Evolutionary conservation across 768 basidiomycete genomes (phyloP).

Genomic region (Phlegmacium glaucopus): DNA sequence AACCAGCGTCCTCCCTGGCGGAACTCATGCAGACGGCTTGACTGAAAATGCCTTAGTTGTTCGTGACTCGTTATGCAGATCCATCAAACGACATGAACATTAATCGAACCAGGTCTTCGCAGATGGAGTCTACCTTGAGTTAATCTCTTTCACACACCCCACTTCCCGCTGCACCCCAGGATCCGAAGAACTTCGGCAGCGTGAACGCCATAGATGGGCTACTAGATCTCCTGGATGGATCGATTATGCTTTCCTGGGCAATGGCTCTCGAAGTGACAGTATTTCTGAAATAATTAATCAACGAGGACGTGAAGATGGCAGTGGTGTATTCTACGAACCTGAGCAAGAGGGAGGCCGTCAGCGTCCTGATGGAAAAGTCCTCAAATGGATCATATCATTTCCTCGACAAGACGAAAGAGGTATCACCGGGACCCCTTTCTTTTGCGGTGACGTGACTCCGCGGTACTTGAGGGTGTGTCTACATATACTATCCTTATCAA

Average conservation of each 20-base stretch:
- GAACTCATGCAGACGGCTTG: slow-evolving; percentile 59
- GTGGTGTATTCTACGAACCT: slow-evolving; percentile 35
- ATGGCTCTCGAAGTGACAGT: slow-evolving; percentile 32
- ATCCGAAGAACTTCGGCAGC: slow-evolving; percentile 39
- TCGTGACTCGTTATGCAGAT: slow-evolving; percentile 11
- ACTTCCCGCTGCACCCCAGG: slow-evolving; percentile 48
- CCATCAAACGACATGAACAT: not conserved
- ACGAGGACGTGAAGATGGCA: slow-evolving; percentile 38
- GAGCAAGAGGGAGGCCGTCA: slow-evolving; percentile 54
- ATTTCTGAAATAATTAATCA: slow-evolving; percentile 55
- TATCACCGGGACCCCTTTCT: slow-evolving; percentile 50
- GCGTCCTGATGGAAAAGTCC: slow-evolving; percentile 48
- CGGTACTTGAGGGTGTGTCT: slow-evolving; percentile 54
- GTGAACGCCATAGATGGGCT: slow-evolving; percentile 53
- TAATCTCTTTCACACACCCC: slow-evolving; percentile 63
- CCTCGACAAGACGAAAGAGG: slow-evolving; percentile 29
- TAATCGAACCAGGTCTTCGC: slow-evolving; percentile 43
- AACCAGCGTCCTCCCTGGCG: slow-evolving; percentile 61
- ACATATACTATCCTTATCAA: not conserved
- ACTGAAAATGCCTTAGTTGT: slow-evolving; percentile 67
- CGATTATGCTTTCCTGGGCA: slow-evolving; percentile 62
- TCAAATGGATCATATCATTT: slow-evolving; percentile 58
- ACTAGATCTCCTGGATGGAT: slow-evolving; percentile 59
- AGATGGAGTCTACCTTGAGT: slow-evolving; percentile 65
- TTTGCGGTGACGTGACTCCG: slow-evolving; percentile 71